Evolutionary conservation across 176 grass and related monocot species (phyloP).

Genomic region (Cocos nucifera): DNA sequence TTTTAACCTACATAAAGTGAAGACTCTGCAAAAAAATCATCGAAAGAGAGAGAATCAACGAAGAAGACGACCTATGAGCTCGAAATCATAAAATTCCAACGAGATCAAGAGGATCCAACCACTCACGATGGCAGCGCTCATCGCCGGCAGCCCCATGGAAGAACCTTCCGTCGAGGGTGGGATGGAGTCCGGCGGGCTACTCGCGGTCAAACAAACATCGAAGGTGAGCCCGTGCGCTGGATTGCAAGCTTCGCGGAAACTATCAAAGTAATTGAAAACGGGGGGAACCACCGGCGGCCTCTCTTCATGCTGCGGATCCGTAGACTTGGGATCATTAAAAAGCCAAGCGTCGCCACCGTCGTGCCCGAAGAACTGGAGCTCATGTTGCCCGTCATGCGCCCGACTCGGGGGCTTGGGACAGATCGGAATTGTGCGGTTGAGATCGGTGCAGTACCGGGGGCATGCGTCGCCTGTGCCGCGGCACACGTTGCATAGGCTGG

Average conservation of each 20-base stretch:
- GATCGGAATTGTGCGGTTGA: conserved; percentile 23
- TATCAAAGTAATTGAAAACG: conserved; percentile 1
- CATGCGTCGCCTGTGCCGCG: conserved; percentile 1
- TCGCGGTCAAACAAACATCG: conserved; percentile 10
- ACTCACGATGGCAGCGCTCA: conserved; percentile 45
- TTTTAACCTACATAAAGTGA: too few relatives aligned
- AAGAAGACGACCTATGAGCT: not conserved
- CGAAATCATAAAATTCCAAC: conserved; percentile 10
- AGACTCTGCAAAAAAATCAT: too few relatives aligned
- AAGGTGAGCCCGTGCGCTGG: conserved; percentile 29
- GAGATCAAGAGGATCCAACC: conserved; percentile 6
- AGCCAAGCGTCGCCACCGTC: conserved; percentile 37
- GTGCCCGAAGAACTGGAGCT: conserved; percentile 48
- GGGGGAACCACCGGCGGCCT: not conserved
- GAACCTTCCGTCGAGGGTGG: not conserved
- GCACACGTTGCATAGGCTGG: conserved; percentile 23
- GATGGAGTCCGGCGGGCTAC: not conserved
- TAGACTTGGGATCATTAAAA: conserved; percentile 24
- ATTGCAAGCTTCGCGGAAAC: not conserved
- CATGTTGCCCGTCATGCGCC: conserved; percentile 15
- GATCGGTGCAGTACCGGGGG: conserved; percentile 16
- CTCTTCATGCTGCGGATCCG: not conserved
- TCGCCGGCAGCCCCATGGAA: conserved; percentile 9
- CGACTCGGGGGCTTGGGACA: conserved; percentile 4
- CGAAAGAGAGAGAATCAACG: too few relatives aligned